These are phyloP conservation scores for Cornus suecica DNA, from an alignment of 148 eudicot genomes.

Conservation along the genomic window DNA sequence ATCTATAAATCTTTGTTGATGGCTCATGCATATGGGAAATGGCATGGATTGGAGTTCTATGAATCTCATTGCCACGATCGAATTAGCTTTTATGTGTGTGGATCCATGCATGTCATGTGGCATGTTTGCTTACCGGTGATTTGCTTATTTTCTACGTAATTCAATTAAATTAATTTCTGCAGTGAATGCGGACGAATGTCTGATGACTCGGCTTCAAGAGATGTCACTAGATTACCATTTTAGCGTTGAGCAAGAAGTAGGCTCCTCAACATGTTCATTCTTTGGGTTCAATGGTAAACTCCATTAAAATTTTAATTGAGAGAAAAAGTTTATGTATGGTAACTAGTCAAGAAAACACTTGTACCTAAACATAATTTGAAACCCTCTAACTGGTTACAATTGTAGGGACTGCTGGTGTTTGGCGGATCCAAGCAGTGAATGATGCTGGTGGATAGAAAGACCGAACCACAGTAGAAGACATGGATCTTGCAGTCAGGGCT, in stretches of 20 bases:
- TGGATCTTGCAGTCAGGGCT: conserved; percentile 53
- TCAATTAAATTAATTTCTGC: conserved; percentile 6
- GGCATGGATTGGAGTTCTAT: neutral
- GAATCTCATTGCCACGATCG: neutral
- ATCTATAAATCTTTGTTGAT: conserved; percentile 1
- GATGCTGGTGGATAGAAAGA: conserved; percentile 64
- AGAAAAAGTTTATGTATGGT: neutral
- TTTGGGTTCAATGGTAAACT: conserved; percentile 48
- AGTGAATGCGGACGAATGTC: conserved; percentile 46
- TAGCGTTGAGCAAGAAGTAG: conserved; percentile 52
- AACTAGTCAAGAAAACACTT: conserved; percentile 3
- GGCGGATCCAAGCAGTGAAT: conserved; percentile 38
- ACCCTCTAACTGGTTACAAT: neutral
- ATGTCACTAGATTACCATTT: conserved; percentile 55
- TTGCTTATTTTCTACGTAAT: conserved; percentile 1
- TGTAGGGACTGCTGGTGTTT: conserved; percentile 49
- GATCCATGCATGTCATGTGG: neutral
- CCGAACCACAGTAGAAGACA: conserved; percentile 49
- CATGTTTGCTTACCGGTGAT: neutral
- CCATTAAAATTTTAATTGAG: neutral
- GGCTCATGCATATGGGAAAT: neutral
- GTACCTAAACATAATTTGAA: conserved; percentile 1
- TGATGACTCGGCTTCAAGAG: conserved; percentile 49
- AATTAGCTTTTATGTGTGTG: neutral
- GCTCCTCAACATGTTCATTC: conserved; percentile 44